Percentiles rank a stretch among this genome's conserved stretches.
phyloP scores from a whole-genome alignment of 306 rosid genomes.

The Erythrophleum fordii region DNA sequence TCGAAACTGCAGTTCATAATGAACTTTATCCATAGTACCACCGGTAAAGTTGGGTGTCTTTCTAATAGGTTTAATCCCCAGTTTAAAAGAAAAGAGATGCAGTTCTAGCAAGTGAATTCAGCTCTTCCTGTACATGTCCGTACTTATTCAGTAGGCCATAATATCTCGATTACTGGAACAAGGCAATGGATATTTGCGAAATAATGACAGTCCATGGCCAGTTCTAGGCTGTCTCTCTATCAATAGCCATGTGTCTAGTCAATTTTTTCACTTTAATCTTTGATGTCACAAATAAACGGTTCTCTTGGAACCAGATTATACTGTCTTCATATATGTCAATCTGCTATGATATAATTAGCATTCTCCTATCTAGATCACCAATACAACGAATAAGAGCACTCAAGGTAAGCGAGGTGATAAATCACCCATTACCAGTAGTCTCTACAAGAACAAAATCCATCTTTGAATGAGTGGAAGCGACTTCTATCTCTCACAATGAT shows the following conservation, averaged over 20 bases:
- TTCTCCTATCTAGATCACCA: not conserved
- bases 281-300: not conserved
- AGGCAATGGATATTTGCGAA: not conserved
- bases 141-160: not conserved
- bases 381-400: not conserved
- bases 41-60: too few species aligned
- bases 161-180: not conserved
- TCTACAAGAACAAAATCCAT: conserved; percentile 77
- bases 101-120: not conserved
- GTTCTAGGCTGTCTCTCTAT: not conserved
- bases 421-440: conserved; percentile 70
- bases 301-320: not conserved
- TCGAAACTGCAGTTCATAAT: not conserved
- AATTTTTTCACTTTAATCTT: not conserved
- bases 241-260: not conserved
- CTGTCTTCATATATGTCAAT: not conserved
- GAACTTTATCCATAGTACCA: not conserved
- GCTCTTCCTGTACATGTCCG: not conserved
- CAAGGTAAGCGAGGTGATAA: conserved; percentile 15
- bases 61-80: not conserved
- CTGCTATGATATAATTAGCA: not conserved
- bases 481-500: conserved; percentile 82
- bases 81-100: not conserved
- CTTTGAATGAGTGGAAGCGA: conserved; percentile 78
- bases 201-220: not conserved